phyloP scores from a whole-genome alignment of 2,329 filamentous ascomycete species.

The Lasiodiplodia theobromae region DNA sequence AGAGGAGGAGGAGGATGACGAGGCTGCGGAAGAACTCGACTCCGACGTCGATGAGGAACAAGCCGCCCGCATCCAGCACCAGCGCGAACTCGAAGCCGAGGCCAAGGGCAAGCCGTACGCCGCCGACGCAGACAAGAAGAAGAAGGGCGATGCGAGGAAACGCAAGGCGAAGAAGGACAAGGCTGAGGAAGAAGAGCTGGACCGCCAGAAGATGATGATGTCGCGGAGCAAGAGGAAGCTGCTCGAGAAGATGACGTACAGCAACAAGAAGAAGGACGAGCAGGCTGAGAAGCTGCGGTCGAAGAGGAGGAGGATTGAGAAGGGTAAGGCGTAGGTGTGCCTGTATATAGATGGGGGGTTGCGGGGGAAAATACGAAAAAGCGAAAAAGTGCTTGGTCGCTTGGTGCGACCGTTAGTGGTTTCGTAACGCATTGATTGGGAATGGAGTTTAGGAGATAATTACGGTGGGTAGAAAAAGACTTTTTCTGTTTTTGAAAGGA shows the following conservation, averaged over 20 bases:
- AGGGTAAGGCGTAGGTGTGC: constrained; percentile 32
- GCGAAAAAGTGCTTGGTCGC: constrained; percentile 4
- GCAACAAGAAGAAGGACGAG: constrained; percentile 89
- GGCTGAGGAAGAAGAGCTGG: constrained; percentile 83
- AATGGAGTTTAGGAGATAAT: constrained; percentile 5
- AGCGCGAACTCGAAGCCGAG: constrained; percentile 92
- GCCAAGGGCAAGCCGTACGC: constrained; percentile 70
- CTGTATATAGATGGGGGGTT: neutral
- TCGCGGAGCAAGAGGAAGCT: constrained; percentile 97
- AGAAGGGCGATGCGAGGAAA: constrained; percentile 75
- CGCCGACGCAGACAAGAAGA: constrained; percentile 53
- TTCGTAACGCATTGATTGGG: neutral
- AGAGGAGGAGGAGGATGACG: constrained; percentile 56
- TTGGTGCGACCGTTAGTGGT: neutral
- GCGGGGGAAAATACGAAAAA: neutral
- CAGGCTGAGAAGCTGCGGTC: constrained; percentile 85
- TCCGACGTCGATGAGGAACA: constrained; percentile 62
- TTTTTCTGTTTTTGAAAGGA: constrained; percentile 4
- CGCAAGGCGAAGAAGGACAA: constrained; percentile 65
- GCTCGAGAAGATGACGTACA: constrained; percentile 96
- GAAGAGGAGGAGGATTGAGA: constrained; percentile 93
- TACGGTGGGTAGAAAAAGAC: neutral
- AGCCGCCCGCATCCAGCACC: constrained; percentile 72
- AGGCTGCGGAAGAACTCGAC: constrained; percentile 56
- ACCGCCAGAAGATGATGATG: constrained; percentile 97